Conservation (phyloP, 768 basidiomycete genomes). For the Lactarius deliciosus region DNA sequence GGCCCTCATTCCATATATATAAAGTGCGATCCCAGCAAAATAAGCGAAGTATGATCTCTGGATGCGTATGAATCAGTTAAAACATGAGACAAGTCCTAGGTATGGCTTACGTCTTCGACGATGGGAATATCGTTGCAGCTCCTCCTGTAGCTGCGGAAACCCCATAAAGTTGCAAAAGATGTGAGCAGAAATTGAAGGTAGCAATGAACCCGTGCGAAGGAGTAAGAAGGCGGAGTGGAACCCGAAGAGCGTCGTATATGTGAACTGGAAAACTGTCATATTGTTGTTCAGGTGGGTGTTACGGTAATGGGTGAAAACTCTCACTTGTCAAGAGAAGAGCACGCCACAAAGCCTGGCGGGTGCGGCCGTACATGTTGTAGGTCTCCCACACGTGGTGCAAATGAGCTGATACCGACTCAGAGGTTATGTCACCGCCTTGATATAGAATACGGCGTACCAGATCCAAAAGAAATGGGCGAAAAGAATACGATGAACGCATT, state of each 20-base stretch:
- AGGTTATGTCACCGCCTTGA: constrained; percentile 9
- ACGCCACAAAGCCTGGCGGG: constrained; percentile 55
- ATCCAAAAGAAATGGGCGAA: constrained; percentile 83
- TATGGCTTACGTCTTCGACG: constrained; percentile 50
- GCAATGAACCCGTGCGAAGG: constrained; percentile 78
- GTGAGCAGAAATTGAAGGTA: constrained; percentile 78
- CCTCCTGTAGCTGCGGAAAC: constrained; percentile 63
- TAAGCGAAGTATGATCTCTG: constrained; percentile 60
- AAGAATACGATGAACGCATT: constrained; percentile 66
- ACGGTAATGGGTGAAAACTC: constrained; percentile 6
- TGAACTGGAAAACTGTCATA: constrained; percentile 73
- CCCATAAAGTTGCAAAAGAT: constrained; percentile 96
- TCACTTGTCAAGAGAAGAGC: constrained; percentile 59
- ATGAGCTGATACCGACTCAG: constrained; percentile 58
- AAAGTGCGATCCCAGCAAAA: constrained; percentile 57
- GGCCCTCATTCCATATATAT: constrained; percentile 49
- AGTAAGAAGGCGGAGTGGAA: constrained; percentile 85
- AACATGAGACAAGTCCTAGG: neutral
- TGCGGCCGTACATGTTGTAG: constrained; percentile 74
- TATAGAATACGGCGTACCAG: constrained; percentile 51
- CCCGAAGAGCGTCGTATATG: constrained; percentile 90
- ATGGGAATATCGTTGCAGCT: constrained; percentile 53
- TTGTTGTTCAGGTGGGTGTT: constrained; percentile 2
- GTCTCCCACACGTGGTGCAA: constrained; percentile 89
- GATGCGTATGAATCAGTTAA: constrained; percentile 21